Evolutionary conservation across 2,329 filamentous ascomycete species (phyloP).

Genomic region (Talaromyces sp.): DNA sequence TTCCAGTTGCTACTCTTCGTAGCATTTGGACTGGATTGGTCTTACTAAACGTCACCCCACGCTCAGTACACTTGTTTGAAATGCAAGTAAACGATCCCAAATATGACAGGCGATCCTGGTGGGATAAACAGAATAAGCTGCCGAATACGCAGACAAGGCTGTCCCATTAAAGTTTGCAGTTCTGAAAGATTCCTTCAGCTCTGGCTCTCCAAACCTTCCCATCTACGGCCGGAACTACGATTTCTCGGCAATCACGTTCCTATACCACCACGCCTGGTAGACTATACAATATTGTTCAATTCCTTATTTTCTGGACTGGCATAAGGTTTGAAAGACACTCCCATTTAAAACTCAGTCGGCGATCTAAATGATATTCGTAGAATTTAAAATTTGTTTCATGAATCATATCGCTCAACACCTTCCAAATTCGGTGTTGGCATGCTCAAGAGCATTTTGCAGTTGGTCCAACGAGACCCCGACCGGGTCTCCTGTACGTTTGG

Average conservation of each 20-base stretch:
- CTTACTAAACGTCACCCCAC: background rate
- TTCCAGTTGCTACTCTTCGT: background rate
- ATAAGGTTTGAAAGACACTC: constrained; percentile 3
- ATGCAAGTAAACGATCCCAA: background rate
- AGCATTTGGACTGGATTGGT: background rate
- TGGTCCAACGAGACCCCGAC: too few species aligned
- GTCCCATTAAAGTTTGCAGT: constrained; percentile 9
- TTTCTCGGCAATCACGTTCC: constrained; percentile 15
- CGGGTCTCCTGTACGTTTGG: too few species aligned
- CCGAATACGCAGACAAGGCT: constrained; percentile 14
- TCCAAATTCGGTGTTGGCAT: too few species aligned
- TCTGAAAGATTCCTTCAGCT: constrained; percentile 16
- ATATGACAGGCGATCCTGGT: constrained; percentile 15
- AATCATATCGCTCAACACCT: too few species aligned
- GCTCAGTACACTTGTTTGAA: background rate
- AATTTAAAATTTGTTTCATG: too few species aligned
- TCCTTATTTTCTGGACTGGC: background rate
- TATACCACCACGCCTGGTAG: constrained; percentile 15
- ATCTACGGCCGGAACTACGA: constrained; percentile 20
- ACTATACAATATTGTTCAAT: background rate
- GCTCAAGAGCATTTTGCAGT: too few species aligned
- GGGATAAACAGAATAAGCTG: constrained; percentile 17
- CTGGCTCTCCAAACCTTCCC: constrained; percentile 14
- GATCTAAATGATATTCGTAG: too few species aligned
- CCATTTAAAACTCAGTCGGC: too few species aligned